Percentiles rank a stretch among this genome's conserved stretches.
phyloP scores from a whole-genome alignment of 192 early-diverging fungal genomes.

The Gamsiella multidivaricata region DNA sequence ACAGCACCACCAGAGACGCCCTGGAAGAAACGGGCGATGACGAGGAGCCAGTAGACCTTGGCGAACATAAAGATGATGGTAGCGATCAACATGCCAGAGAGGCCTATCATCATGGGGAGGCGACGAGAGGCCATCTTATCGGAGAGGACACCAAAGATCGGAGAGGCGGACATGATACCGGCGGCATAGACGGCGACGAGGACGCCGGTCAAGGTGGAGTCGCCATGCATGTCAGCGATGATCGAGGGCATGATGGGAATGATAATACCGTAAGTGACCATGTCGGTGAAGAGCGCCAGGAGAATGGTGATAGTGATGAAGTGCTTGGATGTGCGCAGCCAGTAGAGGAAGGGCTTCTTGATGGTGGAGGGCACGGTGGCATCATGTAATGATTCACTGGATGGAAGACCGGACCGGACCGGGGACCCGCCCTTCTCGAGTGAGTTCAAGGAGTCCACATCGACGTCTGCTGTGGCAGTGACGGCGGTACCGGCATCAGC shows the following conservation, averaged over 20 bases:
- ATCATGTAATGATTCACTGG: neutral
- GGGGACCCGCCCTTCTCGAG: conserved; percentile 9
- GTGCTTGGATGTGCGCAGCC: conserved; percentile 33
- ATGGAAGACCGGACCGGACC: neutral
- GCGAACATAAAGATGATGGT: conserved; percentile 73
- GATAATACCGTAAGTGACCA: conserved; percentile 75
- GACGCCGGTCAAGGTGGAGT: conserved; percentile 69
- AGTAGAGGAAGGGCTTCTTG: conserved; percentile 36
- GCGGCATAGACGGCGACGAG: conserved; percentile 71
- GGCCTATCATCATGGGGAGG: conserved; percentile 76
- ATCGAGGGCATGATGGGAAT: conserved; percentile 78
- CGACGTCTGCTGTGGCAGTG: neutral
- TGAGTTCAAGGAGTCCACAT: neutral
- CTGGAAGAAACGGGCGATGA: conserved; percentile 76
- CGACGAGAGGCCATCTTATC: conserved; percentile 74
- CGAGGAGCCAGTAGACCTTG: conserved; percentile 70
- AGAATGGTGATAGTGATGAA: conserved; percentile 51
- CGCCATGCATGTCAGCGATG: conserved; percentile 67
- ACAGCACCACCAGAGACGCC: conserved; percentile 79
- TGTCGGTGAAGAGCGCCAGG: conserved; percentile 43
- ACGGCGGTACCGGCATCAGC: neutral
- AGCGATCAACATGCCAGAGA: conserved; percentile 68
- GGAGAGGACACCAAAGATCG: conserved; percentile 74
- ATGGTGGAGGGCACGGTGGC: neutral
- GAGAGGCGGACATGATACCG: conserved; percentile 71